These are phyloP conservation scores for Globisporangium echinulatum DNA, from an alignment of 352 stramenopile species.

Conservation along the genomic window DNA sequence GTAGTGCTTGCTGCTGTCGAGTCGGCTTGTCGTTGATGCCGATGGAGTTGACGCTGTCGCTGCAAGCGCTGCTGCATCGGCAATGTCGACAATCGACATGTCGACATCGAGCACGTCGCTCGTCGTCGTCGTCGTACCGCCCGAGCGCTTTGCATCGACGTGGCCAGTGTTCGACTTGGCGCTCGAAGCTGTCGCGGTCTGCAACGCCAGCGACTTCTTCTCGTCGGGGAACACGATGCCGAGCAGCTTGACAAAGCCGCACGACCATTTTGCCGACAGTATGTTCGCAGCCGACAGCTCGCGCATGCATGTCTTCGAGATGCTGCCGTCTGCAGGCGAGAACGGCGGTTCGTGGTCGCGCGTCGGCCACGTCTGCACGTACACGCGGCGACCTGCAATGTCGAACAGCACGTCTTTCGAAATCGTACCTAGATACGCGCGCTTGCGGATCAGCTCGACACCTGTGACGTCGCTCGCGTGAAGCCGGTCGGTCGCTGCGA, in stretches of 20 bases:
- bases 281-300: conserved; percentile 43
- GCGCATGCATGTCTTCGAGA: conserved; percentile 47
- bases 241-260: conserved; percentile 49
- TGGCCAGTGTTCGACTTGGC: background rate
- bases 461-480: conserved; percentile 36
- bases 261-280: conserved; percentile 32
- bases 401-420: conserved; percentile 28
- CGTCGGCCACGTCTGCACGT: conserved; percentile 77
- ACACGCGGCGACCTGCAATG: conserved; percentile 46
- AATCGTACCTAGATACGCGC: conserved; percentile 45
- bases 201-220: conserved; percentile 12
- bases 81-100: conserved; percentile 5
- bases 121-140: background rate
- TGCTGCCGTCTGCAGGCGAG: conserved; percentile 27
- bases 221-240: conserved; percentile 71
- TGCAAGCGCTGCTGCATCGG: background rate
- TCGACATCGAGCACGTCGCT: conserved; percentile 17
- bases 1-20: conserved; percentile 54
- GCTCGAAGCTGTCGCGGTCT: conserved; percentile 14
- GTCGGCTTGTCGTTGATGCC: conserved; percentile 9
- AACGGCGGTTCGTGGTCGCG: conserved; percentile 53
- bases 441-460: conserved; percentile 65
- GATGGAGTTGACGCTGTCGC: background rate
- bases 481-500: conserved; percentile 22
- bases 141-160: background rate